Base-by-base conservation (phyloP, 768 basidiomycete species). In the Pulveroboletus ravenelii region DNA sequence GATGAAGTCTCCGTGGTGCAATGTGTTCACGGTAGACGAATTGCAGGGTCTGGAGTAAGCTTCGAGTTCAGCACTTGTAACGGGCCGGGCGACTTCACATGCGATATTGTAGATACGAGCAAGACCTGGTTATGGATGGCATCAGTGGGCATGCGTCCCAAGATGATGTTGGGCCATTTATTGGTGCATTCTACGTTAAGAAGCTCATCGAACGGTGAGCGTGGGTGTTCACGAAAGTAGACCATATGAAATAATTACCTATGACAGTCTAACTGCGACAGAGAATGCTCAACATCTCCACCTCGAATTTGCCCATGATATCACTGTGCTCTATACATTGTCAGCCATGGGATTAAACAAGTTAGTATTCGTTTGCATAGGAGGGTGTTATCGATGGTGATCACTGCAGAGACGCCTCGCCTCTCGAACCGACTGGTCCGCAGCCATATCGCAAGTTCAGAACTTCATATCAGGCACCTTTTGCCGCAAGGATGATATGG, bases 231-330 rank as follows among this genome's bases (percentile, higher is more conserved):
- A 8, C 5, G 27, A 30, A 4, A 43, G 15, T 4, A 15, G n/a
- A 25, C n/a, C 5, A 36, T 1, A 12, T 10, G 35, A n/a, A 31
- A 45, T 43, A 25, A 40, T 20, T 0, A 10, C 13, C 7, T 3
- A 6, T 12, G 29, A 32, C 31, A 73, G 72, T n/a, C 62, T 73
- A 43, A 63, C 67, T 54, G 42, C 58, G 13, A 68, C 66, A 3
- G 65, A 57, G 18, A 50, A 64, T 42, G 65, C 65, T 13, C 45
- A 64, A 37, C 46, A 58, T 35, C 59, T 73, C 29, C 68, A 70
- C 59, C 66, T 76, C 14, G 74, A 76, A 50, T 74, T 76, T 48
- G 72, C 66, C 2, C 74, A 75, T 45, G 72, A 75, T 44, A 60
- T 61, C 10, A 70, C 61, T 18, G 69, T 75, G 41, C 65, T 74